These are phyloP conservation scores for Zygnema cylindricum DNA, from an alignment of 139 green algal species.

Conservation along the genomic window DNA sequence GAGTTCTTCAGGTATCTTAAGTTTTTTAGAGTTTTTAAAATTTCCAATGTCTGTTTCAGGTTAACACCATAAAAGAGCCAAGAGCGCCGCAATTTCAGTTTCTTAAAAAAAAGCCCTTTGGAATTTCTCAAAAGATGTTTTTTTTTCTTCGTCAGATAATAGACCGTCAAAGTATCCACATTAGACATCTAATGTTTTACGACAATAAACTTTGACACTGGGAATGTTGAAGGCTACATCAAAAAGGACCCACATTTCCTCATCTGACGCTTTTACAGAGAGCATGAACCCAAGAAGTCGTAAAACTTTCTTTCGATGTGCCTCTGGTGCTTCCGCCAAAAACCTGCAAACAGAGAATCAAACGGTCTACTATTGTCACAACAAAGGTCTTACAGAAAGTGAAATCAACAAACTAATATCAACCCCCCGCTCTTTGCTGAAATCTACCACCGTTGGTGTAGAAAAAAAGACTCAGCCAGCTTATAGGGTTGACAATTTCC, in stretches of 20 bases:
- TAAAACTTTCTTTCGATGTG: slow-evolving; percentile 12
- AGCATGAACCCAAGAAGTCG: slow-evolving; percentile 15
- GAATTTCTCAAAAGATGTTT: background rate
- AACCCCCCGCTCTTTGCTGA: background rate
- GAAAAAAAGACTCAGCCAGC: background rate
- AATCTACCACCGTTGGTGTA: background rate
- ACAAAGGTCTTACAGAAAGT: too few relatives aligned
- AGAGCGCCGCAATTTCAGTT: background rate
- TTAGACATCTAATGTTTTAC: background rate
- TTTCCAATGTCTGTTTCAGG: too few relatives aligned
- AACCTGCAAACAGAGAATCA: slow-evolving; percentile 21
- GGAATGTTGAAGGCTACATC: background rate
- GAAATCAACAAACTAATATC: too few relatives aligned
- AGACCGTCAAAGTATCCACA: background rate
- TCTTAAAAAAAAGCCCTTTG: background rate
- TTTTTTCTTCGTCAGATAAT: background rate
- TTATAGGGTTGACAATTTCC: background rate
- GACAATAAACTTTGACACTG: background rate
- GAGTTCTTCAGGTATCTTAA: too few relatives aligned
- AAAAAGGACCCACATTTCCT: background rate
- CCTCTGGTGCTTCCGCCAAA: background rate
- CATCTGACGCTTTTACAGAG: slow-evolving; percentile 7
- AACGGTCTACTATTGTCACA: too few relatives aligned
- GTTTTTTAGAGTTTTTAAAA: too few relatives aligned
- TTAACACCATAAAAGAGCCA: background rate